Base-by-base conservation (phyloP, 371 early-diverging fungal species). In the Nosema muscidifuracis region DNA sequence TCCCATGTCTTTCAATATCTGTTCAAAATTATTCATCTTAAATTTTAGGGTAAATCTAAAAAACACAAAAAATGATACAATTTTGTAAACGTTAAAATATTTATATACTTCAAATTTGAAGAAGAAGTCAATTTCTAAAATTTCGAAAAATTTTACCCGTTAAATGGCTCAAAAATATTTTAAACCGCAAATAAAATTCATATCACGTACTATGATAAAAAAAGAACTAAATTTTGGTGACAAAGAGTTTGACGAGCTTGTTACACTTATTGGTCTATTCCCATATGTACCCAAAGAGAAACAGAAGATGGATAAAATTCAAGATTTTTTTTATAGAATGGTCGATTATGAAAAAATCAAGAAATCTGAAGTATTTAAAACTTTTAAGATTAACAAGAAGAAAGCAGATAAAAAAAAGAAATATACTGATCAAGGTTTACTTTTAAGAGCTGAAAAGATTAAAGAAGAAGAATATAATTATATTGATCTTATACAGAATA, bases 21-120 rank as follows among this genome's bases (percentile, higher is more conserved):
- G 55, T 53, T 53, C 26, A 53, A 53, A 26, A 1, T 22, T 20
- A 26, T 6, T 15, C 55, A 53, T 53, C 2, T 15, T 12, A 53
- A 53, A 18, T 9, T 9, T 40, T 7, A 47, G 50, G 50, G 50
- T 18, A 47, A 18, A 20, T 3, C 2, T 18, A 47, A 47, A 7
- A 18, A 47, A 18, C 16, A 12, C 3, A 47, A 47, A 4, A 12
- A 18, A 47, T 3, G 18, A 47, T 18, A 47, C 50, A 47, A 6
- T 7, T 12, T 47, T 15, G 3, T 18, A 47, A 47, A 47, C 18
- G 4, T 93, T 87, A 91, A 20, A 0, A 50, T 44, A 33, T 47
- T 47, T 12, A 20, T 20, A 15, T 16, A 47, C 16, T 47, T 12
- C 3, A 47, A 20, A 47, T 12, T 47, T 47, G 6, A 18, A 47